Base-by-base conservation (phyloP, 257 asterid genomes). In the Penstemon davidsonii region DNA sequence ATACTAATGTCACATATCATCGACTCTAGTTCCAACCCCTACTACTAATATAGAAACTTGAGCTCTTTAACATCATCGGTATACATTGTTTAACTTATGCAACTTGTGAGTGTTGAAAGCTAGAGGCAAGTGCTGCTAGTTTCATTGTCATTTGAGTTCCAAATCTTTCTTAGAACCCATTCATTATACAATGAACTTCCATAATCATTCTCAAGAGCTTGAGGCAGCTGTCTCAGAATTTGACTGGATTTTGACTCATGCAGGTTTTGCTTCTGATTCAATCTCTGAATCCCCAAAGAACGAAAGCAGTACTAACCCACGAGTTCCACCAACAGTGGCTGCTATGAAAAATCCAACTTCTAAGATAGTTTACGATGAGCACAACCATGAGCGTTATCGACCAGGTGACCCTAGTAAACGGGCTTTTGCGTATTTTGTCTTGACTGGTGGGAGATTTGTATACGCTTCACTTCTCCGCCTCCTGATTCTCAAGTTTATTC, bases 371-470 rank as follows among this genome's bases (percentile, higher is more conserved):
- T 92, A 92, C 51, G 98, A 92, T 42, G 87, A 84, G 44, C 79
- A 69, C 89, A 91, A 92, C 79, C 96, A 92, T 33, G 98, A 92
- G 80, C 91, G 98, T 45, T 92, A 82, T 66, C 95, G 91, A 15
- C 88, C 91, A 2, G 97, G 97, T 49, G 96, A 88, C 75, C 97
- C 97, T 10, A 88, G 90, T 87, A 91, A 91, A 60, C 89, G 96
- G 46, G 97, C 97, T 37, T 91, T 91, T 64, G 95, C 96, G 0
- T 91, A 91, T 85, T 91, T 91, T 8, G 93, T 88, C 67, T 69
- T 91, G 75, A 89, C 95, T 0, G 98, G 98, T 64, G 98, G 98
- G 68, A 87, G 98, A 83, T 91, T 91, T 55, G 92, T 91, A 19
- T 91, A 91, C 15, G 98, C 98, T 38, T 91, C 98, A 0, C 60